Evolutionary conservation across 2,329 filamentous ascomycete genomes (phyloP), one percentile per base, ranked within the genome.

Genomic region (Trichoderma hamatum): DNA sequence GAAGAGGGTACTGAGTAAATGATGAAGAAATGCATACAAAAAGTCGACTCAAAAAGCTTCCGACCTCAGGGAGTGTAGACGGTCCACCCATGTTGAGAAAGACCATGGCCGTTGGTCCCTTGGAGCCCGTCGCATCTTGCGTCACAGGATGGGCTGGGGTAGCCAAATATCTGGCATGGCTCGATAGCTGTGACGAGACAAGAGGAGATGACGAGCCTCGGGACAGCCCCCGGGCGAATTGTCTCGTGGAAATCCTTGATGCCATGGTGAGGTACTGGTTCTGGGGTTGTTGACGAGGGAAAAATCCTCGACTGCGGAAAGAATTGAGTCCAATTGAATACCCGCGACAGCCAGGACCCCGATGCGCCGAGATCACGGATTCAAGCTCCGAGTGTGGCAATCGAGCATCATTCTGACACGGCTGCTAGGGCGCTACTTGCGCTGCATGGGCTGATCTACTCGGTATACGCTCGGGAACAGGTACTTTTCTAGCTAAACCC

Each of bases 31-130:
- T 51, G 26, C 91, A 70, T 87, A 97, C 95, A 82, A 99, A 99
- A 73, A 99, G 84, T 74, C 94, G 89, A 79, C 91, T 96, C 59
- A 99, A 83, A 77, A 98, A 99, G 80, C 91, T 89, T 74, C 91
- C 90, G 43, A 99, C 96, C 82, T 99, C 94, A 73, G 90, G 88
- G 5, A 91, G 92, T 4, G 92, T 97, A 1, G 93, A 92, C 3
- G 96, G 96, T 0, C 96, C 96, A 70, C 96, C 96, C 96, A 99
- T 99, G 82, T 99, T 99, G 82, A 99, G 88, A 77, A 99, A 97
- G 16, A 99, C 96, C 89, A 99, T 98, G 54, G 96, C 96, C 5
- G 96, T 99, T 9, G 94, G 94, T 0, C 95, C 95, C 77, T 92
- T 85, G 52, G 85, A 86, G 14, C 86, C 88, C 0, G 87, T 87